Base-by-base conservation (phyloP, 208 protist genomes). In the Eutreptiella sp. region DNA sequence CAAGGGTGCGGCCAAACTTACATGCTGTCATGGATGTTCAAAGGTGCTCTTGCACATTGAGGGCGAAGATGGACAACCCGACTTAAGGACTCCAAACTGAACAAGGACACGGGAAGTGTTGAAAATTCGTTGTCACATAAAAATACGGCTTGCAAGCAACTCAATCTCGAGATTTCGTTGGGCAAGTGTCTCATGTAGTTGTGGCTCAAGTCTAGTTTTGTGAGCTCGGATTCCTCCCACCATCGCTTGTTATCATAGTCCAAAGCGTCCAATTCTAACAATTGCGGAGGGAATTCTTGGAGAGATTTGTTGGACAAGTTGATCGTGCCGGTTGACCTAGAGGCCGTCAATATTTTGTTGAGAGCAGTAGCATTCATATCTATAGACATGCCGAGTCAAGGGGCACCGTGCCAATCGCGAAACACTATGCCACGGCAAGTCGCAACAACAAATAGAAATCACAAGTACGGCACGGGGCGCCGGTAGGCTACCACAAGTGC, bases 241-340 rank as follows among this genome's bases (percentile, higher is more conserved):
- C 58, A 64, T 21, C 16, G 7, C 43, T 64, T 64, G 50, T 63
- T 43, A 16, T 64, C 50, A 50, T 64, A 64, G 14, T 64, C 50
- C 26, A 62, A 7, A 4, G 4, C 4, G 28, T 64, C 48, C 28
- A 64, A 50, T 9, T 5, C 14, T n/a, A 31, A 29, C n/a, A 64
- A 26, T 33, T 60, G 48, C 9, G 4, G 4, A 45, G 58, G 58
- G 7, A 64, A 11, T 24, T 61, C 58, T 11, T 14, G 11, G 19
- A 64, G 21, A n/a, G 16, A 9, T 14, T 24, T 14, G 43, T 48
- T 48, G 9, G 43, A 14, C 9, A 48, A 7, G 7, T 27, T n/a
- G 9, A 48, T n/a, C 21, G 26, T 24, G 43, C 43, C 43, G 43
- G 9, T 48, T n/a, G n/a, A n/a, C n/a, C n/a, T n/a, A n/a, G n/a